Percentiles rank a stretch among this genome's conserved stretches.
Evolutionary conservation across 805 yeast species (phyloP).

Genomic region (Candida odintsovae): DNA sequence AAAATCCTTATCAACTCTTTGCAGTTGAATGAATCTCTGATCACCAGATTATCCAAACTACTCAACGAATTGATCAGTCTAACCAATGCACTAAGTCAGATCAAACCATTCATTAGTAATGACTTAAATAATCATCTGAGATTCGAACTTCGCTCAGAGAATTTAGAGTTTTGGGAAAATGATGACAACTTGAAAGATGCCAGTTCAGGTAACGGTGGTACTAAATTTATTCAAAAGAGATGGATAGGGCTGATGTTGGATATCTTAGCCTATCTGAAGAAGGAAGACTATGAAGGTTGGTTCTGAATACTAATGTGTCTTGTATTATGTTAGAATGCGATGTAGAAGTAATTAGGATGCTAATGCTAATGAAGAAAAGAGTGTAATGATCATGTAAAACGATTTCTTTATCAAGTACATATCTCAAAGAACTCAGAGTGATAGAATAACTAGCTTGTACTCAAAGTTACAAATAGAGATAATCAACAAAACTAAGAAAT

Average conservation of each 20-base stretch:
- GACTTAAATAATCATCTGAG: slow-evolving; percentile 20
- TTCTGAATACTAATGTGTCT: slow-evolving; percentile 6
- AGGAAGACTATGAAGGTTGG: slow-evolving; percentile 25
- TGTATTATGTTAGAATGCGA: neutral
- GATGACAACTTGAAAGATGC: slow-evolving; percentile 5
- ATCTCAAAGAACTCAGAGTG: neutral
- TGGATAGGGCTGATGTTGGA: slow-evolving; percentile 23
- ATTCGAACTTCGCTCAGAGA: slow-evolving; percentile 16
- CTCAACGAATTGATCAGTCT: slow-evolving; percentile 23
- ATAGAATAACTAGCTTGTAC: neutral
- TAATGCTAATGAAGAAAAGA: neutral
- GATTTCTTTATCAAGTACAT: neutral
- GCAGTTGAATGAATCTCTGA: slow-evolving; percentile 20
- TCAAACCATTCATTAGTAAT: slow-evolving; percentile 24
- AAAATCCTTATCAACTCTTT: slow-evolving; percentile 25
- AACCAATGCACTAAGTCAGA: slow-evolving; percentile 20
- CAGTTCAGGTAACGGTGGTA: neutral
- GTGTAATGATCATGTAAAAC: neutral
- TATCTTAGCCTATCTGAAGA: slow-evolving; percentile 11
- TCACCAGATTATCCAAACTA: slow-evolving; percentile 17
- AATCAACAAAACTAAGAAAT: neutral
- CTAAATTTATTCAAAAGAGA: slow-evolving; percentile 3
- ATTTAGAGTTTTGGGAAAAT: slow-evolving; percentile 18
- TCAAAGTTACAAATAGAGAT: neutral
- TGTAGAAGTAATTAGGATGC: neutral